A percentile compares a stretch with the other conserved stretches of the same genome.
Evolutionary conservation across 106 monocot species (phyloP).

Genomic region (Narthecium ossifragum): DNA sequence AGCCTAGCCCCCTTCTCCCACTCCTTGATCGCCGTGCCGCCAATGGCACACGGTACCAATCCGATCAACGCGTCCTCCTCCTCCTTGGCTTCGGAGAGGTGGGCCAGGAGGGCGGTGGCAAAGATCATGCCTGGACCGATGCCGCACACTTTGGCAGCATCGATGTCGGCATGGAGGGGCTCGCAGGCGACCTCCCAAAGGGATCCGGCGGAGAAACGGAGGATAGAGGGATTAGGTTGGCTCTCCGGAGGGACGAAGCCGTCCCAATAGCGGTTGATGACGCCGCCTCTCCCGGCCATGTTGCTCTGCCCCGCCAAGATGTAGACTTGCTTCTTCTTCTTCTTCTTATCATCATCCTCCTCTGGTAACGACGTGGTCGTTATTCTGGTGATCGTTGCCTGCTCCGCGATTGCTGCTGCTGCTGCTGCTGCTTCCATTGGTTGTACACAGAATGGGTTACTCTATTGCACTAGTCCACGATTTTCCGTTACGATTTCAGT

Average conservation of each 20-base stretch:
- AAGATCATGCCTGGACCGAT: constrained; percentile 78
- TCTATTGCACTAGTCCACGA: too few relatives aligned
- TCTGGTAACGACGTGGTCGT: too few relatives aligned
- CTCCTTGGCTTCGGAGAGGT: neutral
- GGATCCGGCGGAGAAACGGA: constrained; percentile 37
- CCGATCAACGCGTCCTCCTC: constrained; percentile 14
- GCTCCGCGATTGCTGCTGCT: too few relatives aligned
- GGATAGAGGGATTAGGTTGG: constrained; percentile 41
- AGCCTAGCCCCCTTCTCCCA: constrained; percentile 47
- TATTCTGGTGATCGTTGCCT: too few relatives aligned
- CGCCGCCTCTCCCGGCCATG: constrained; percentile 70
- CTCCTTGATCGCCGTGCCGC: constrained; percentile 49
- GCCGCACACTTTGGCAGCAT: constrained; percentile 53
- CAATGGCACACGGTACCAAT: constrained; percentile 70
- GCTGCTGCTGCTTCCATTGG: too few relatives aligned
- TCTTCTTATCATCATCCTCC: neutral
- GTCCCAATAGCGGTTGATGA: constrained; percentile 35
- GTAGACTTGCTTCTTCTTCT: constrained; percentile 21
- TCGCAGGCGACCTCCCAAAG: constrained; percentile 54
- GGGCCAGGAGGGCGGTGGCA: constrained; percentile 24
- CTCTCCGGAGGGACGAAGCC: constrained; percentile 37
- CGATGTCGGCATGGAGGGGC: constrained; percentile 73
- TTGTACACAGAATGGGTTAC: too few relatives aligned
- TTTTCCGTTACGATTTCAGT: too few relatives aligned
- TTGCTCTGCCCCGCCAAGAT: constrained; percentile 67